Evolutionary conservation across 2,329 filamentous ascomycete species (phyloP).

Genomic region (Westerdykella sp.): DNA sequence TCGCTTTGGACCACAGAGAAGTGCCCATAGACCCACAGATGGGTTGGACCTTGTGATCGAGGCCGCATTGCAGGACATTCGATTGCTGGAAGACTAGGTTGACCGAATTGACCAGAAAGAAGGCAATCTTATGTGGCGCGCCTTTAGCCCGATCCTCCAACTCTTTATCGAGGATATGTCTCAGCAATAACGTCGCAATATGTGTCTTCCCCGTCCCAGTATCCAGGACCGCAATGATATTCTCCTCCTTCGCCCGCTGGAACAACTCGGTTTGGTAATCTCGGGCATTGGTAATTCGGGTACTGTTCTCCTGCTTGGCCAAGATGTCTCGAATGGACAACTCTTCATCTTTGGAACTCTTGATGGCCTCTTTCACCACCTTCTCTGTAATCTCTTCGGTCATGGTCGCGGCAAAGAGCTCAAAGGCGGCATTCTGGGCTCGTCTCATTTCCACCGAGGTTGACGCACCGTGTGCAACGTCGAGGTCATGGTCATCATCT

Average conservation of each 20-base stretch:
- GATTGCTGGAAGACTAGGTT: slow-evolving; percentile 87
- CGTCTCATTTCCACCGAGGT: slow-evolving; percentile 35
- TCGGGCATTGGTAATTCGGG: slow-evolving; percentile 68
- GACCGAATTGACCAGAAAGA: slow-evolving; percentile 89
- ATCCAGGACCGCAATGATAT: slow-evolving; percentile 87
- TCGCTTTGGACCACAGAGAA: slow-evolving; percentile 54
- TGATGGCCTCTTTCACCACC: slow-evolving; percentile 34
- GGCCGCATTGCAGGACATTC: slow-evolving; percentile 71
- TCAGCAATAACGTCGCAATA: slow-evolving; percentile 83
- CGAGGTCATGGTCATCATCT: slow-evolving; percentile 20
- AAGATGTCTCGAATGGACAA: slow-evolving; percentile 51
- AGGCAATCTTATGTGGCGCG: slow-evolving; percentile 59
- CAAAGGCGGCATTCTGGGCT: slow-evolving; percentile 40
- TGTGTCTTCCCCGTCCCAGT: slow-evolving; percentile 96
- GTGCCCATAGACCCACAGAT: slow-evolving; percentile 66
- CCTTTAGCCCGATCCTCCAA: slow-evolving; percentile 61
- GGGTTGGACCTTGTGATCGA: slow-evolving; percentile 66
- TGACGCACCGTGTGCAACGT: slow-evolving; percentile 15
- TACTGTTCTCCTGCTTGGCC: slow-evolving; percentile 45
- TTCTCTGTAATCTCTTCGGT: slow-evolving; percentile 40
- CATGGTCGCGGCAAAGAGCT: slow-evolving; percentile 38
- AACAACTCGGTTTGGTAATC: slow-evolving; percentile 93
- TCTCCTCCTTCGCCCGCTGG: slow-evolving; percentile 74
- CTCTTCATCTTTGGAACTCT: slow-evolving; percentile 40
- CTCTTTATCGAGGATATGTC: slow-evolving; percentile 70